A percentile compares a stretch with the other conserved stretches of the same genome.
These are phyloP conservation scores for Wakefieldia striispora DNA, from an alignment of 768 basidiomycete genomes.

Conservation along the genomic window DNA sequence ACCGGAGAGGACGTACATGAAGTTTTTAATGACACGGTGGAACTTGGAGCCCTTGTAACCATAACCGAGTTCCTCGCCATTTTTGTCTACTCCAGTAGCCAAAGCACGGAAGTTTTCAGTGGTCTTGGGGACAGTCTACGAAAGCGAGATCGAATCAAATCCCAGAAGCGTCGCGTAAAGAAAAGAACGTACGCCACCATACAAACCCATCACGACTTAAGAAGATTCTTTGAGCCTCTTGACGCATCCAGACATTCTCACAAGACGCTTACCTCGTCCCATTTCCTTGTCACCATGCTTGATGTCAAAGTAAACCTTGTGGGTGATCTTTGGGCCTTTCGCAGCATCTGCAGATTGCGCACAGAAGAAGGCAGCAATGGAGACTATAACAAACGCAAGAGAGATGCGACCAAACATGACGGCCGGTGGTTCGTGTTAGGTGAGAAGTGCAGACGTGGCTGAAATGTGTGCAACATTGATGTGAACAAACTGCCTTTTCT, in stretches of 20 bases:
- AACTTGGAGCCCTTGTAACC: constrained; percentile 96
- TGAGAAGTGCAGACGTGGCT: constrained; percentile 26
- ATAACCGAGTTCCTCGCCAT: constrained; percentile 63
- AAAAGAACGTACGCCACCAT: constrained; percentile 66
- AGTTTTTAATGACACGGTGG: constrained; percentile 93
- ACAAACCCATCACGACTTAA: constrained; percentile 83
- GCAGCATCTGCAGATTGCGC: constrained; percentile 72
- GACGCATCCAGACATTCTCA: not conserved
- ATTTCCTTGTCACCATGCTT: constrained; percentile 86
- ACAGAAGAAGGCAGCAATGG: constrained; percentile 69
- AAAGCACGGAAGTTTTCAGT: constrained; percentile 97
- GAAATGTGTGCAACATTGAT: constrained; percentile 2
- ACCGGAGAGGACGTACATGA: constrained; percentile 58
- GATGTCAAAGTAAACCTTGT: constrained; percentile 94
- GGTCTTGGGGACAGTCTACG: constrained; percentile 90
- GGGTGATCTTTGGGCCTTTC: constrained; percentile 86
- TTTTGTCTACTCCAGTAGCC: constrained; percentile 76
- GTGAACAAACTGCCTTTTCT: constrained; percentile 26
- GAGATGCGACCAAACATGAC: constrained; percentile 60
- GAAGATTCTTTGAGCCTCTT: constrained; percentile 7
- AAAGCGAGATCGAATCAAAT: not conserved
- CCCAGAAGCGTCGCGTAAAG: not conserved
- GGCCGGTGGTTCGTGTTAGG: not conserved
- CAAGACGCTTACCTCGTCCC: constrained; percentile 63
- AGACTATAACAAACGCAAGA: constrained; percentile 58